These are phyloP conservation scores for Colletotrichum filicis DNA, from an alignment of 2,329 filamentous ascomycete genomes.

Conservation along the genomic window DNA sequence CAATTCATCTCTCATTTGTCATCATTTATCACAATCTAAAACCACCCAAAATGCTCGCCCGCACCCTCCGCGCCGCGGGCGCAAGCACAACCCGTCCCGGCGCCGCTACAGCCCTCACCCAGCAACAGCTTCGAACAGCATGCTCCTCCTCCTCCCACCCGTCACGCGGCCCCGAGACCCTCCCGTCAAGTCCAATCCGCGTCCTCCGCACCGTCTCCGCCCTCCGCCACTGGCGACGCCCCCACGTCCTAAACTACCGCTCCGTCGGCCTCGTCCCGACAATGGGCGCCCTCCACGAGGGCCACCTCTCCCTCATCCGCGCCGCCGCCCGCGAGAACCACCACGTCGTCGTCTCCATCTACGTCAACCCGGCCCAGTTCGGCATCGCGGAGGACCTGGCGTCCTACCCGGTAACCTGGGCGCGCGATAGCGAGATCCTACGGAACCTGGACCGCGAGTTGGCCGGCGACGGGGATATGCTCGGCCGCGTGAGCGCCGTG, in stretches of 20 bases:
- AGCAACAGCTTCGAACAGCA: slow-evolving; percentile 34
- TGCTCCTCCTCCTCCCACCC: slow-evolving; percentile 37
- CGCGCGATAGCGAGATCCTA: slow-evolving; percentile 76
- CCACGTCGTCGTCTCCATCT: slow-evolving; percentile 90
- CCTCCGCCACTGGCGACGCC: slow-evolving; percentile 76
- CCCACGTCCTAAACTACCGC: slow-evolving; percentile 73
- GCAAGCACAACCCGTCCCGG: background rate
- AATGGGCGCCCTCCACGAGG: slow-evolving; percentile 96
- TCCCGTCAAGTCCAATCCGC: slow-evolving; percentile 70
- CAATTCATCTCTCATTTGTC: background rate
- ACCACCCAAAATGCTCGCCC: slow-evolving; percentile 29
- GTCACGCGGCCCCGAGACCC: slow-evolving; percentile 50
- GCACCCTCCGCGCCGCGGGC: slow-evolving; percentile 32
- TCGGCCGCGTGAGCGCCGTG: slow-evolving; percentile 81
- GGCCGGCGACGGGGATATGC: slow-evolving; percentile 65
- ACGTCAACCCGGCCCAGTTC: slow-evolving; percentile 97
- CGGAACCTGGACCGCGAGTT: slow-evolving; percentile 77
- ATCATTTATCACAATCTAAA: background rate
- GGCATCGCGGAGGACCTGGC: slow-evolving; percentile 87
- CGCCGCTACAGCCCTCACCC: background rate
- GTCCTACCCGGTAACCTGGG: slow-evolving; percentile 92
- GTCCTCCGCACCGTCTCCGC: slow-evolving; percentile 81
- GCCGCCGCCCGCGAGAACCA: slow-evolving; percentile 86
- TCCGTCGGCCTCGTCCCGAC: slow-evolving; percentile 92
- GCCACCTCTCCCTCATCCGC: slow-evolving; percentile 87